phyloP scores from a whole-genome alignment of 1,139 yeast genomes.

The Taphrina pruni region DNA sequence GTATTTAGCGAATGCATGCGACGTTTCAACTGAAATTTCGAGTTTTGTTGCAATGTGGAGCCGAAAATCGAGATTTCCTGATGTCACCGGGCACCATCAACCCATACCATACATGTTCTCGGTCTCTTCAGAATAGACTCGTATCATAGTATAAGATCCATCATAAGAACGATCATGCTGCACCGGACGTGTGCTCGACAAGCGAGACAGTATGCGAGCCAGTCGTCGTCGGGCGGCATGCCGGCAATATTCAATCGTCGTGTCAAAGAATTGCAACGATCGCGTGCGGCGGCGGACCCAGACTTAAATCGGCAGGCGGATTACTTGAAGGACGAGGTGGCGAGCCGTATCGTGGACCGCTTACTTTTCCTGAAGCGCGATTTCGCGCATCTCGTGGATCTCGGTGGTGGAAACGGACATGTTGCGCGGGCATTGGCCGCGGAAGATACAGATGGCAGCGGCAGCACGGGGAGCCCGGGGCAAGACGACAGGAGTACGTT shows the following conservation, averaged over 20 bases:
- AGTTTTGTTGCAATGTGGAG: conserved; percentile 3
- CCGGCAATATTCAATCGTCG: conserved; percentile 66
- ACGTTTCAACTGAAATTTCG: too few species aligned
- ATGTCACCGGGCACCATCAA: background rate
- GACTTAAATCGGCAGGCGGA: conserved; percentile 66
- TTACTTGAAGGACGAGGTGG: conserved; percentile 76
- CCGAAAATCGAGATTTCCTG: conserved; percentile 10
- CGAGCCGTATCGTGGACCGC: conserved; percentile 73
- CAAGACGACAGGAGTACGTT: conserved; percentile 48
- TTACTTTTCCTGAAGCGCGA: conserved; percentile 68
- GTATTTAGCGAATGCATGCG: background rate
- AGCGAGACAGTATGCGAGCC: conserved; percentile 15
- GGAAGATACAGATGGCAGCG: conserved; percentile 53
- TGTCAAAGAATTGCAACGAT: conserved; percentile 66
- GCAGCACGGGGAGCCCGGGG: conserved; percentile 49
- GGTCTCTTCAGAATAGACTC: background rate
- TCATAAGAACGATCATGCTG: too few species aligned
- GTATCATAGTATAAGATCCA: background rate
- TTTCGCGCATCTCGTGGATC: conserved; percentile 66
- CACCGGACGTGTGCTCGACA: background rate
- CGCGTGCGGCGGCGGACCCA: conserved; percentile 58
- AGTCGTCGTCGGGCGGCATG: conserved; percentile 25
- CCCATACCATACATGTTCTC: background rate
- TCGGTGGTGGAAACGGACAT: conserved; percentile 77
- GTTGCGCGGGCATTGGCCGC: conserved; percentile 54